phyloP scores from a whole-genome alignment of 768 basidiomycete genomes.

The Amanita molliuscula region DNA sequence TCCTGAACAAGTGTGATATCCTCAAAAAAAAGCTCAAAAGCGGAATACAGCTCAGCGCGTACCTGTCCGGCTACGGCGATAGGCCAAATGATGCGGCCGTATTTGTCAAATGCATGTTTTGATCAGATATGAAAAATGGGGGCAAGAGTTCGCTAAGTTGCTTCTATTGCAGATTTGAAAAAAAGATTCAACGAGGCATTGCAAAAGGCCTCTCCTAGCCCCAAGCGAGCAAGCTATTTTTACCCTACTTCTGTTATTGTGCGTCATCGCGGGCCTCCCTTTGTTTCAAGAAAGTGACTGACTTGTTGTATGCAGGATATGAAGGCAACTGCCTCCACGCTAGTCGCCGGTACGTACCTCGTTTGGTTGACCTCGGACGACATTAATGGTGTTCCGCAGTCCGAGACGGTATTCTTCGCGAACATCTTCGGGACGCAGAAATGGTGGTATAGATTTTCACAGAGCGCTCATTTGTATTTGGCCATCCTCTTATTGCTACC shows the following conservation, averaged over 20 bases:
- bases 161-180: conserved; percentile 20
- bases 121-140: not conserved
- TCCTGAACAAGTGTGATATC: conserved; percentile 68
- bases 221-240: conserved; percentile 38
- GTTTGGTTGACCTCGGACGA: no score
- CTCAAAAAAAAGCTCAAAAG: conserved; percentile 36
- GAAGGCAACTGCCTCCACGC: conserved; percentile 40
- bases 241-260: conserved; percentile 55
- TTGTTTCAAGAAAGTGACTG: not conserved
- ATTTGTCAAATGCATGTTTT: conserved; percentile 45
- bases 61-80: conserved; percentile 53
- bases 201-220: conserved; percentile 33
- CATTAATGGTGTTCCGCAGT: no score
- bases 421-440: conserved; percentile 38
- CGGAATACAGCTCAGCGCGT: conserved; percentile 39
- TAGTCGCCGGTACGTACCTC: conserved; percentile 32
- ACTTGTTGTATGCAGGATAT: conserved; percentile 32
- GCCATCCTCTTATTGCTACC: not conserved
- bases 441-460: conserved; percentile 21
- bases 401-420: conserved; percentile 43
- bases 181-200: conserved; percentile 42
- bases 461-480: not conserved
- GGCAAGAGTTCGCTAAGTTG: conserved; percentile 10
- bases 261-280: conserved; percentile 14
- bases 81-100: conserved; percentile 44